Percentiles rank a stretch among this genome's conserved stretches.
These are phyloP conservation scores for Quercus wislizeni DNA, from an alignment of 306 rosid genomes.

Conservation along the genomic window DNA sequence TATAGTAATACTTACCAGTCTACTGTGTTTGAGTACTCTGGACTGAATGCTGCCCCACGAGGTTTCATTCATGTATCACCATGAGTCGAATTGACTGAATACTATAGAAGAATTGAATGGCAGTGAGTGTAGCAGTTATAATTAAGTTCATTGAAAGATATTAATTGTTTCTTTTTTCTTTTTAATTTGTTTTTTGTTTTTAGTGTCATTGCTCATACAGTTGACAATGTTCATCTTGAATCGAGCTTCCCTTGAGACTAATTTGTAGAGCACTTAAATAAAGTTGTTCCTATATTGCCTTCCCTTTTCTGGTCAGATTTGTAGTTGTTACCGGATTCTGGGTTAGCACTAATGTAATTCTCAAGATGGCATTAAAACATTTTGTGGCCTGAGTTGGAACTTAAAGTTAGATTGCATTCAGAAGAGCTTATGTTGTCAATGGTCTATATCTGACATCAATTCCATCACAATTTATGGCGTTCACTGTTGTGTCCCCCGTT, in stretches of 20 bases:
- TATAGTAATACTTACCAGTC: conserved; percentile 39
- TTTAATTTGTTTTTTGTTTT: background rate
- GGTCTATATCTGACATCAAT: no score
- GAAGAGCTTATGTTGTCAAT: no score
- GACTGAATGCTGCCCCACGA: conserved; percentile 28
- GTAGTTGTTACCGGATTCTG: no score
- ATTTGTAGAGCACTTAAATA: background rate
- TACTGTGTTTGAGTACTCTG: conserved; percentile 12
- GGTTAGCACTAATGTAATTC: no score
- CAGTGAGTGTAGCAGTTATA: conserved; percentile 21
- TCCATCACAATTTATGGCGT: no score
- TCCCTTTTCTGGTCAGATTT: background rate
- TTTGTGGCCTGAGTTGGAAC: no score
- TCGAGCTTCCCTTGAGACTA: background rate
- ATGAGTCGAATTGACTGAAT: conserved; percentile 28
- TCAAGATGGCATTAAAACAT: no score
- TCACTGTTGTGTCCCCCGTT: no score
- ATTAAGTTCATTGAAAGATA: conserved; percentile 10
- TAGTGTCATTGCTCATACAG: background rate
- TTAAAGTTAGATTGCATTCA: no score
- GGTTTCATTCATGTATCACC: conserved; percentile 22
- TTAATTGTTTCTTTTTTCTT: background rate
- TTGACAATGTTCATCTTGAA: background rate
- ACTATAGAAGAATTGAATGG: conserved; percentile 28
- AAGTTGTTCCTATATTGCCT: no score